Conservation (phyloP, 2,329 filamentous ascomycete species). For the Podosphaera xanthii region DNA sequence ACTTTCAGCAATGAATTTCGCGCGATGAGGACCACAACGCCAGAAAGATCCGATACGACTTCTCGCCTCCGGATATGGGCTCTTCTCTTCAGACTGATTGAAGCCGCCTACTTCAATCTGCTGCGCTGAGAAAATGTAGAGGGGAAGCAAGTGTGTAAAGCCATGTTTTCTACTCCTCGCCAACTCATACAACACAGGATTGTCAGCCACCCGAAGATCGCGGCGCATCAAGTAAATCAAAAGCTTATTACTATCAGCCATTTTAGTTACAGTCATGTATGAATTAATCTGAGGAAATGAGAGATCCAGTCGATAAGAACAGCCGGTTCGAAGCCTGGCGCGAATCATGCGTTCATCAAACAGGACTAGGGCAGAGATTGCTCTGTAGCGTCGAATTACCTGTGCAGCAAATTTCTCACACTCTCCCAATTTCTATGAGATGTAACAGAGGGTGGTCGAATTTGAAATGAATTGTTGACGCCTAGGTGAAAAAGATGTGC, state of each 20-base stretch:
- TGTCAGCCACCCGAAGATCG: slow-evolving; percentile 52
- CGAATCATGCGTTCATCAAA: too few relatives aligned
- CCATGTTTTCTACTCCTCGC: slow-evolving; percentile 24
- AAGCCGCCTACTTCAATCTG: slow-evolving; percentile 60
- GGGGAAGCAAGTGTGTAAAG: slow-evolving; percentile 46
- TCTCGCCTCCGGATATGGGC: slow-evolving; percentile 45
- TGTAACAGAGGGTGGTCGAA: too few relatives aligned
- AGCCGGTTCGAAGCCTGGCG: too few relatives aligned
- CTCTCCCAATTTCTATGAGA: too few relatives aligned
- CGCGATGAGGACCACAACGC: slow-evolving; percentile 50
- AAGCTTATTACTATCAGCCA: slow-evolving; percentile 23
- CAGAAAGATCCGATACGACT: slow-evolving; percentile 45
- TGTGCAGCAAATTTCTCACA: too few relatives aligned
- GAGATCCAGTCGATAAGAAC: too few relatives aligned
- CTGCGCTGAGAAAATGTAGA: slow-evolving; percentile 45
- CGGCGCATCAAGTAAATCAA: slow-evolving; percentile 50
- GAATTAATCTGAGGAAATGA: too few relatives aligned
- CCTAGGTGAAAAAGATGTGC: too few relatives aligned
- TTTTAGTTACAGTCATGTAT: slow-evolving; percentile 4
- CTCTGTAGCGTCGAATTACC: too few relatives aligned
- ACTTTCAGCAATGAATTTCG: slow-evolving; percentile 48
- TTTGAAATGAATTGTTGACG: too few relatives aligned
- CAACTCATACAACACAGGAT: slow-evolving; percentile 43
- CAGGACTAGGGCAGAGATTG: too few relatives aligned
- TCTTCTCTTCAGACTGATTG: slow-evolving; percentile 26